Base-by-base conservation (phyloP, 495 filamentous ascomycete genomes). In the Penicillium argentinense region DNA sequence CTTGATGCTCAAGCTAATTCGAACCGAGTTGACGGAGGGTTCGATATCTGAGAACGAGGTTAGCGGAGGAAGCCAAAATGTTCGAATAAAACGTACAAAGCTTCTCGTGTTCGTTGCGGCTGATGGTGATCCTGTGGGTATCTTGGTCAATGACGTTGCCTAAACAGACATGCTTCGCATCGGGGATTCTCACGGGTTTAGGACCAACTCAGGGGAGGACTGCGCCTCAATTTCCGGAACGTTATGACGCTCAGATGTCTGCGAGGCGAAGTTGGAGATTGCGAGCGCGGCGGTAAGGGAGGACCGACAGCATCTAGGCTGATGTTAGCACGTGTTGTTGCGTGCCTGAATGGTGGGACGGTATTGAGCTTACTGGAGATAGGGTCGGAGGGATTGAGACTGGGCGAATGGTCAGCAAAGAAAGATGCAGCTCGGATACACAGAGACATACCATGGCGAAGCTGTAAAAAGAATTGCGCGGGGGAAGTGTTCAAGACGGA, bases 331-430 rank as follows among this genome's bases (percentile, higher is more conserved):
- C 29, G 27, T 19, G 21, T 41, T 49, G 13, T 18, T 36, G 5
- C 23, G 27, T 36, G n/a, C 21, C 37, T 9, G 18, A 21, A 24
- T 21, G 7, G 9, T 2, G 14, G 18, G 18, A 13, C 22, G 12
- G 17, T 7, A 13, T 23, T 19, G 34, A 32, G n/a, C 41, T 30
- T 24, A 56, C 47, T 95, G 91, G 46, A 97, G 89, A 64, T 99
- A 99, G 5, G 93, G 95, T 39, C 95, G 89, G 58, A 98, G 81
- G 48, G 92, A 97, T 89, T 97, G 93, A 60, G 93, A 97, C 93
- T 95, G 47, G 7, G 8, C 9, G 2, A 19, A 21, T 36, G 17
- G 17, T 27, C 28, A 30, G 22, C 23, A 33, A 30, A 28, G 8
- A 18, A 16, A 59, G 49, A 26, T 39, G 28, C 12, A 36, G 26